These are phyloP conservation scores for Globisporangium cystogenes DNA, from an alignment of 352 stramenopile species.

Conservation along the genomic window DNA sequence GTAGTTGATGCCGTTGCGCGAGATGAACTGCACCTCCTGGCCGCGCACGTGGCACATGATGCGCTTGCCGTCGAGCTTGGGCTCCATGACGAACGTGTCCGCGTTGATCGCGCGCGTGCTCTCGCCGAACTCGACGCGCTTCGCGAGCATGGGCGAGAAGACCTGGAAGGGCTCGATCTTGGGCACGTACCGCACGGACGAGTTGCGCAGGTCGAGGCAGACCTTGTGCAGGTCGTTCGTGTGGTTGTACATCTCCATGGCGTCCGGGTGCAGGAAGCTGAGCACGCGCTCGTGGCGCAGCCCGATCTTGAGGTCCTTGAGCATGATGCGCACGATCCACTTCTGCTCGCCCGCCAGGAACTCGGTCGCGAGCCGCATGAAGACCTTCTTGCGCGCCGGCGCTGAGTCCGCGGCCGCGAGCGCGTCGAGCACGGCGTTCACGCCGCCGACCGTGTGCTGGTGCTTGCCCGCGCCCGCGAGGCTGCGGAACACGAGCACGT, in stretches of 20 bases:
- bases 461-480: conserved; percentile 26
- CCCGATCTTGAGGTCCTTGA: conserved; percentile 87
- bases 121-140: conserved; percentile 80
- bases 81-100: conserved; percentile 77
- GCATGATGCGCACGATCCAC: conserved; percentile 75
- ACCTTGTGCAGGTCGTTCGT: conserved; percentile 81
- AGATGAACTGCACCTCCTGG: conserved; percentile 73
- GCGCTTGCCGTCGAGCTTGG: conserved; percentile 79
- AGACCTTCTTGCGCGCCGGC: conserved; percentile 36
- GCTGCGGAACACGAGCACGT: conserved; percentile 68
- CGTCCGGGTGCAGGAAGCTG: conserved; percentile 75
- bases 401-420: conserved; percentile 46
- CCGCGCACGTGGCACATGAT: conserved; percentile 75
- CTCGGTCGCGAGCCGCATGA: conserved; percentile 74
- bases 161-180: conserved; percentile 78
- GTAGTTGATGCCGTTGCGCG: conserved; percentile 83
- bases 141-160: conserved; percentile 84
- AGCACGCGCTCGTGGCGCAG: conserved; percentile 77
- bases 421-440: conserved; percentile 58
- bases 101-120: conserved; percentile 66
- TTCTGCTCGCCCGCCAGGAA: conserved; percentile 76
- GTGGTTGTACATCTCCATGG: conserved; percentile 85
- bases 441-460: conserved; percentile 49
- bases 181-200: conserved; percentile 72
- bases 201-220: conserved; percentile 71